Base-by-base conservation (phyloP, 306 rosid genomes). In the Trifolium subterraneum region DNA sequence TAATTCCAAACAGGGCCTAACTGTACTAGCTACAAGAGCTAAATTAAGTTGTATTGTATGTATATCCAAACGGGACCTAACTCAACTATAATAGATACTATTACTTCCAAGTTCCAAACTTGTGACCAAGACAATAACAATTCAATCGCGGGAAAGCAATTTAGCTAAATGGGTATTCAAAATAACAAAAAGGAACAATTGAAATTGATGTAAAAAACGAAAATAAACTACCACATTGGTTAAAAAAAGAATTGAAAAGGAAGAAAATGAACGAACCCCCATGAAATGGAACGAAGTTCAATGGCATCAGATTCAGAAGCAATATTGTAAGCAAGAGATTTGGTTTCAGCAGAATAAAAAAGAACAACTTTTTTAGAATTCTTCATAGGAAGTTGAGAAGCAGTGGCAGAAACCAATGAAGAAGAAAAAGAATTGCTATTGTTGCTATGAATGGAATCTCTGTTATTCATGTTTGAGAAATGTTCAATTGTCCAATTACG, bases 291-390 rank as follows among this genome's bases (percentile, higher is more conserved):
- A 1, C 93, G 95, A 72, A 94, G 90, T 69, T 92, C 96, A 50
- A 94, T 87, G 52, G 87, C 61, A 8, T 92, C 96, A 15, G 90
- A 82, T 68, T 88, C 86, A 1, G 92, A 78, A 0, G 99, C 92
- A 54, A 92, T 82, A 69, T 86, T 86, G 83, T 88, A 80, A 0
- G 99, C 99, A 22, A 94, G 92, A 16, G 85, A 61, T 64, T 81
- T 73, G 70, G 99, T 94, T 87, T 94, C 99, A 35, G 89, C 88
- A 64, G 95, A 90, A 81, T 66, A 90, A 71, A 94, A 94, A 25
- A 94, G 93, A 70, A 86, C 89, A 7, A 94, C 93, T 82, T 78
- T 90, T 76, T 92, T 94, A 18, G 78, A 75, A 59, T 77, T 76
- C 72, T 83, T 81, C 45, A 77, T 74, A 8, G 78, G 33, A 72